Percentiles rank a stretch among this genome's conserved stretches.
phyloP scores from a whole-genome alignment of 176 grass and related monocot genomes.

The Lolium perenne region DNA sequence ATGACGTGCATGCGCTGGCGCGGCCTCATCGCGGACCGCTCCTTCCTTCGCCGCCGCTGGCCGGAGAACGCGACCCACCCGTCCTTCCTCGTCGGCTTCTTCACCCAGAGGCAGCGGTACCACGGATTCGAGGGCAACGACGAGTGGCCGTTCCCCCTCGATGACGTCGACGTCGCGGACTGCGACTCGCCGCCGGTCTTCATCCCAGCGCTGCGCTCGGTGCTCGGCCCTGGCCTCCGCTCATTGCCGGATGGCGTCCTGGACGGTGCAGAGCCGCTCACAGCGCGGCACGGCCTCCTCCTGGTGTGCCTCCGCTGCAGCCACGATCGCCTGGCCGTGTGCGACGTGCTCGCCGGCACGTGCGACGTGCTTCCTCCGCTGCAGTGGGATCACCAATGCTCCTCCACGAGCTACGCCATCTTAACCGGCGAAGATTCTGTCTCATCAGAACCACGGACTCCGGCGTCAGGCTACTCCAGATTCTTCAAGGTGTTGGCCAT shows the following conservation, averaged over 20 bases:
- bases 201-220: not conserved
- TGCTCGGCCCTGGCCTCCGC: not conserved
- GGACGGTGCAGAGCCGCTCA: not conserved
- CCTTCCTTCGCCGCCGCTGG: not conserved
- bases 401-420: not conserved
- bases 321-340: not conserved
- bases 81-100: not conserved
- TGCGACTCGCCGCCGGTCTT: not conserved
- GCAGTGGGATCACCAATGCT: not conserved
- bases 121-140: not conserved
- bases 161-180: not conserved
- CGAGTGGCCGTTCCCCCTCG: not conserved
- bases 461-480: not conserved
- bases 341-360: not conserved
- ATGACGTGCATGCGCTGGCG: not conserved
- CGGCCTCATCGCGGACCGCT: not conserved
- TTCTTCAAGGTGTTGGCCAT: not conserved
- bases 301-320: not conserved
- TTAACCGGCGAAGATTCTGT: not conserved
- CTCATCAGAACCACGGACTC: not conserved
- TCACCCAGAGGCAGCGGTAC: not conserved
- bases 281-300: not conserved
- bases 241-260: not conserved
- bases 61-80: not conserved
- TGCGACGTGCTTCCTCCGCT: not conserved